Evolutionary conservation across 1,284 basidiomycete species (phyloP), one percentile per base, ranked within the genome.

Genomic region (Mycosarcoma mackinlayi): DNA sequence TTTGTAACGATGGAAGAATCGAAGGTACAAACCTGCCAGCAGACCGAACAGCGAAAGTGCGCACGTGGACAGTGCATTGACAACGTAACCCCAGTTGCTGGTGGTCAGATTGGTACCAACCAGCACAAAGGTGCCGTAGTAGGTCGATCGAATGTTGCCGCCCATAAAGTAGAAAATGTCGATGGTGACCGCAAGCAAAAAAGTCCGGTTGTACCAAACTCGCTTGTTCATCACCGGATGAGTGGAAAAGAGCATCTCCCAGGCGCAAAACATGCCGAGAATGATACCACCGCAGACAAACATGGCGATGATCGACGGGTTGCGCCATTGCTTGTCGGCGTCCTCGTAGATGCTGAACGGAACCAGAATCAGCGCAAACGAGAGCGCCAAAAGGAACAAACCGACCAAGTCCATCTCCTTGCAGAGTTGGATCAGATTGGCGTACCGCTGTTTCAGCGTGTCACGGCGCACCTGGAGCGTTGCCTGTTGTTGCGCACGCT

Each of bases 1-100:
- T 82, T 86, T 86, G 84, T 85, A 86, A 8, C 85, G 83, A 38
- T 83, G 79, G 34, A 84, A 85, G 24, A 68, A 77, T 27, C 75
- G 77, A 83, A 85, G 83, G 64, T 85, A 73, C 16, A 80, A 47
- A 21, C 85, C 86, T 4, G 80, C 85, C 10, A 83, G 34, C 45
- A 86, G 78, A 31, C 80, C 82, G 33, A 57, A 57, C 18, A 49
- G 9, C n/a, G 54, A 57, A 10, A 57, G 40, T 6, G 25, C 54
- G 14, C 30, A 13, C 6, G 54, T 57, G 8, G 54, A 28, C 13
- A 57, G 39, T 8, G 42, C 42, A 24, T 34, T 45, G 6, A 24
- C 42, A 2, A 45, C 42, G 14, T 45, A 45, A 30, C 42, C 42
- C 42, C 42, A 45, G 19, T 45, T 45, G 28, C 6, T 24, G 19